phyloP scores from a whole-genome alignment of 352 stramenopile genomes.

The Elongisporangium undulatum region DNA sequence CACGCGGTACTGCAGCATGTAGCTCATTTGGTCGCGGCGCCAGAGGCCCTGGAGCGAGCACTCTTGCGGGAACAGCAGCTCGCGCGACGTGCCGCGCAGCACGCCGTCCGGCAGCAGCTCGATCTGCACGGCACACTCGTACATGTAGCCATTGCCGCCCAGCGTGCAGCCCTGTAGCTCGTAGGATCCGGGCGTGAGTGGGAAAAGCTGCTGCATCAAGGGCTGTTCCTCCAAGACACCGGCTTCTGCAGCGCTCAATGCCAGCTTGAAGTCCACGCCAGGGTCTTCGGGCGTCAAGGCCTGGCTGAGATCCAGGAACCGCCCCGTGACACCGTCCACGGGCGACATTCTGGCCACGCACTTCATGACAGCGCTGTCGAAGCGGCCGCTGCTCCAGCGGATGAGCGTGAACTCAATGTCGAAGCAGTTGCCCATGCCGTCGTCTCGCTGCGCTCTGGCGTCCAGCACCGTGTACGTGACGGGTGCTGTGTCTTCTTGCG shows the following conservation, averaged over 20 bases:
- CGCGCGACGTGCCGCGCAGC: constrained; percentile 37
- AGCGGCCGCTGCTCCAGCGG: constrained; percentile 22
- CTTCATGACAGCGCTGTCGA: constrained; percentile 13
- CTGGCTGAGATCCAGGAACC: constrained; percentile 23
- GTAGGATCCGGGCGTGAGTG: constrained; percentile 49
- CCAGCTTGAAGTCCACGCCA: constrained; percentile 24
- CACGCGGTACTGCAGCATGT: constrained; percentile 51
- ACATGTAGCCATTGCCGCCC: constrained; percentile 49
- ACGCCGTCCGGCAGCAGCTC: constrained; percentile 32
- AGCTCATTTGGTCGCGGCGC: constrained; percentile 32
- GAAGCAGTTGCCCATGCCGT: constrained; percentile 12
- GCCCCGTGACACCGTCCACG: constrained; percentile 10
- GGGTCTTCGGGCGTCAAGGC: constrained; percentile 2
- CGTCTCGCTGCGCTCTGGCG: not conserved
- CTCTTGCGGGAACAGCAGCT: constrained; percentile 48
- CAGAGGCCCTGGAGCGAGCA: constrained; percentile 43
- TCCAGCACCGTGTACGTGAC: not conserved
- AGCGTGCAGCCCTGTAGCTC: constrained; percentile 52
- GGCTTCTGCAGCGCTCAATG: constrained; percentile 1
- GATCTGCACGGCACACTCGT: constrained; percentile 41
- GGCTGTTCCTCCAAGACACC: constrained; percentile 15
- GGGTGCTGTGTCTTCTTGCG: not conserved
- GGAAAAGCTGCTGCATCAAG: constrained; percentile 23
- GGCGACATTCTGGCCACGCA: constrained; percentile 12
- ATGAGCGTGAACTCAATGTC: constrained; percentile 48